Evolutionary conservation across 2,329 filamentous ascomycete species (phyloP).

Genomic region (Cladophialophora immunda): DNA sequence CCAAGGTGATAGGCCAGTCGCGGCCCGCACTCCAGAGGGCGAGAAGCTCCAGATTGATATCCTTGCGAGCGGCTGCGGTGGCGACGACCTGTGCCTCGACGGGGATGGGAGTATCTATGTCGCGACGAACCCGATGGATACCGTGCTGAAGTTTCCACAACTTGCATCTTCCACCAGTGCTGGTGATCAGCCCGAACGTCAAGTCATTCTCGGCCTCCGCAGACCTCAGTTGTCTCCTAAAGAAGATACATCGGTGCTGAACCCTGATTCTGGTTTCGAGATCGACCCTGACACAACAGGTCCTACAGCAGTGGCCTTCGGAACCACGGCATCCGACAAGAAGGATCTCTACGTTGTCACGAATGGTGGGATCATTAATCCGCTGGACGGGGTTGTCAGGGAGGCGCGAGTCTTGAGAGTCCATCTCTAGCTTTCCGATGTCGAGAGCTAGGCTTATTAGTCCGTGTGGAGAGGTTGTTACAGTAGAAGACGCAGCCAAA

Average conservation of each 20-base stretch:
- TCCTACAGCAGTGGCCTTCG: constrained; percentile 8
- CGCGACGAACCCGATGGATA: constrained; percentile 20
- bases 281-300: constrained; percentile 8
- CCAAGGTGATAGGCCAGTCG: not conserved
- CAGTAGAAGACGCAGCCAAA: not conserved
- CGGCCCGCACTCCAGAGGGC: not conserved
- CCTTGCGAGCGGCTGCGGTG: constrained; percentile 8
- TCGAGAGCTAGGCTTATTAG: not conserved
- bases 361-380: constrained; percentile 17
- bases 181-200: not conserved
- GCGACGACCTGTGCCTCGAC: constrained; percentile 20
- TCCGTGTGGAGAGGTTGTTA: not conserved
- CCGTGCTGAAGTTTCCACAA: constrained; percentile 16
- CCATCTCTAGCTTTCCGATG: not conserved
- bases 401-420: constrained; percentile 14
- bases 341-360: constrained; percentile 16
- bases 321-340: not conserved
- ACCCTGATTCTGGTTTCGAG: not conserved
- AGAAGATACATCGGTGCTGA: not conserved
- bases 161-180: not conserved
- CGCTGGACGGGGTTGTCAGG: constrained; percentile 14
- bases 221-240: not conserved
- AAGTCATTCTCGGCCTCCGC: constrained; percentile 14
- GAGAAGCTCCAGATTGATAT: not conserved
- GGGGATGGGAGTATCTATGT: constrained; percentile 15